Evolutionary conservation across 352 stramenopile genomes (phyloP).

Genomic region (Phytopythium litorale): DNA sequence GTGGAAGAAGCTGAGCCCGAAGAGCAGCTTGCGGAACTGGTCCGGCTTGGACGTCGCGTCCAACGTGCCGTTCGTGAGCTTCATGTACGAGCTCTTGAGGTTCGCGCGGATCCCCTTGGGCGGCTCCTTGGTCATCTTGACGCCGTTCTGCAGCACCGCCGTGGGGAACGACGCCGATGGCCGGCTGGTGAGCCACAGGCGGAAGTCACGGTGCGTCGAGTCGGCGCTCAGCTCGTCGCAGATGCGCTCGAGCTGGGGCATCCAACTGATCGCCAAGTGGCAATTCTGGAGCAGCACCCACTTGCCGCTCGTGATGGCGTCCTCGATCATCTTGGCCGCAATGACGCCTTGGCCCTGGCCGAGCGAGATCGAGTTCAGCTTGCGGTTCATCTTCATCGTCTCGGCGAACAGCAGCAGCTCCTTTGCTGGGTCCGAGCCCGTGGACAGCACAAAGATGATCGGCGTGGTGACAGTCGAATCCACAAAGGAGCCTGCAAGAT

Average conservation of each 20-base stretch:
- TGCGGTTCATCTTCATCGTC: conserved; percentile 80
- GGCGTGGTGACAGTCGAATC: conserved; percentile 85
- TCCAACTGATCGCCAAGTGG: conserved; percentile 92
- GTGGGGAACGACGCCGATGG: conserved; percentile 84
- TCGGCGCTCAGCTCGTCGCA: conserved; percentile 88
- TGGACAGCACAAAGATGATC: conserved; percentile 91
- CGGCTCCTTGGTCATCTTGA: conserved; percentile 97
- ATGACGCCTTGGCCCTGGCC: conserved; percentile 88
- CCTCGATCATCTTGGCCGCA: conserved; percentile 86
- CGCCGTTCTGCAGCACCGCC: conserved; percentile 92
- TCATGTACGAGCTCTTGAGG: conserved; percentile 93
- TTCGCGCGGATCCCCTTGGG: conserved; percentile 94
- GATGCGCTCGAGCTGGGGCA: conserved; percentile 90
- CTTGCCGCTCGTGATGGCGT: conserved; percentile 83
- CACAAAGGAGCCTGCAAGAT: conserved; percentile 76
- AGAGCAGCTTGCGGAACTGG: conserved; percentile 87
- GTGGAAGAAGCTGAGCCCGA: conserved; percentile 80
- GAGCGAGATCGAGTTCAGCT: conserved; percentile 87
- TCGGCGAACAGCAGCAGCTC: conserved; percentile 86
- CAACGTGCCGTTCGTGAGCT: conserved; percentile 87
- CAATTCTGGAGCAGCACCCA: conserved; percentile 93
- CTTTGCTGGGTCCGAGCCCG: conserved; percentile 85
- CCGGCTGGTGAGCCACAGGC: conserved; percentile 89
- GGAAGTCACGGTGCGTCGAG: conserved; percentile 89
- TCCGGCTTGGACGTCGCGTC: conserved; percentile 75